Base-by-base conservation (phyloP, 352 stramenopile species). In the Globisporangium irregulare region DNA sequence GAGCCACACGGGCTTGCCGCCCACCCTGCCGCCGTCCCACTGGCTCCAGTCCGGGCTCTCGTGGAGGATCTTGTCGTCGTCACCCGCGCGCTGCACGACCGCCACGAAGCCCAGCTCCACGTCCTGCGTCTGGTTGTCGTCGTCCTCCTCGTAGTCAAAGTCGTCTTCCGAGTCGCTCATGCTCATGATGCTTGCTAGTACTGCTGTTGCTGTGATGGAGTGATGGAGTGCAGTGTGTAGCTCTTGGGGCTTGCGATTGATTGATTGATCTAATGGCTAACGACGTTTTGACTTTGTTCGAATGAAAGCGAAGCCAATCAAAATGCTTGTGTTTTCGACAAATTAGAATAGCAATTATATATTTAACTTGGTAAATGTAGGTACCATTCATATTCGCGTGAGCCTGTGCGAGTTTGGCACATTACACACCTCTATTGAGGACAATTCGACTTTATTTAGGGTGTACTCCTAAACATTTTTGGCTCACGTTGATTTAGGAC, bases 21-120 rank as follows among this genome's bases (percentile, higher is more conserved):
- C 95, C 20, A 98, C 84, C 69, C 97, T 92, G 61, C 95, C 94
- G 62, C 95, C 93, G 73, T 98, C 95, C 95, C 95, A 98, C 58
- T 92, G 73, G 65, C 77, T 82, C 92, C 92, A 98, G 68, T 92
- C 75, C 27, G 75, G 67, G 56, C 74, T 73, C 25, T 74, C 60
- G 43, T 93, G 82, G 56, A 93, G 62, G 18, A 77, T 32, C 48
- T 70, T 50, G 20, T 32, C 12, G 74, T 48, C 36, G 18, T 69
- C 38, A 5, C 71, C 38, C 10, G 79, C 64, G 8, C 54, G 60
- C 22, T 82, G 69, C 3, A 89, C 59, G 32, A 73, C 74, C 24
- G 80, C 70, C 38, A 89, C 78, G 63, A 95, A 94, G 67, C 89
- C 89, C 38, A 96, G 74, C 67, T 96, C 87, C 41, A 95, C 81